Base-by-base conservation (phyloP, 2,329 filamentous ascomycete species). In the Tolypocladium amazonense region DNA sequence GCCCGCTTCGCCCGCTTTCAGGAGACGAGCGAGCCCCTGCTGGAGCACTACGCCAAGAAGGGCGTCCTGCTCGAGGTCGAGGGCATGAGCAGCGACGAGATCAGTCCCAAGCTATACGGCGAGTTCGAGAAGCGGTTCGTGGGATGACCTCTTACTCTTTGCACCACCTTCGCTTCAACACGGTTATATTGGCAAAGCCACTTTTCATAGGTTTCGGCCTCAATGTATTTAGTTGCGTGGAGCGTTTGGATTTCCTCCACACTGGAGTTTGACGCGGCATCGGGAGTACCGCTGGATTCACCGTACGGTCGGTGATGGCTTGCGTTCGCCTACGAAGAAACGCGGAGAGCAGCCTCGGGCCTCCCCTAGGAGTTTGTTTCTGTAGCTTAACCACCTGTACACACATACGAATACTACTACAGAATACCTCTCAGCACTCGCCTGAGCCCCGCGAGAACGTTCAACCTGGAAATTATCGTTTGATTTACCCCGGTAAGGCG, bases 71-170 rank as follows among this genome's bases (percentile, higher is more conserved):
- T 89, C 84, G 90, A 90, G 62, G 91, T 97, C 4, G 81, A 90
- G 66, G 94, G 94, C 27, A 85, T 92, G 75, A 93, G 86, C 72
- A 96, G 92, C 70, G 90, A 99, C 70, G 94, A 97, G 76, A 99
- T 99, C 67, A 92, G 83, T 58, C 94, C 94, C n/a, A 87, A 92
- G 77, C 79, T 99, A 35, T 89, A 91, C 69, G 76, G 79, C 11
- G 92, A 96, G 75, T 90, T 99, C 72, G 87, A 90, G 75, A 84
- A 79, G 69, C 82, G 88, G 60, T 97, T 97, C 60, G 68, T 71
- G 50, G 58, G 64, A 38, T 73, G 45, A 64, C 23, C 20, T 18
- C 57, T 66, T 56, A 30, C 23, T 38, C 33, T 33, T 53, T 27
- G 23, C 23, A 45, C 27, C 47, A 60, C 7, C 20, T 53, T 35